These are phyloP conservation scores for Vigna radiata DNA, from an alignment of 306 rosid species.

Conservation along the genomic window DNA sequence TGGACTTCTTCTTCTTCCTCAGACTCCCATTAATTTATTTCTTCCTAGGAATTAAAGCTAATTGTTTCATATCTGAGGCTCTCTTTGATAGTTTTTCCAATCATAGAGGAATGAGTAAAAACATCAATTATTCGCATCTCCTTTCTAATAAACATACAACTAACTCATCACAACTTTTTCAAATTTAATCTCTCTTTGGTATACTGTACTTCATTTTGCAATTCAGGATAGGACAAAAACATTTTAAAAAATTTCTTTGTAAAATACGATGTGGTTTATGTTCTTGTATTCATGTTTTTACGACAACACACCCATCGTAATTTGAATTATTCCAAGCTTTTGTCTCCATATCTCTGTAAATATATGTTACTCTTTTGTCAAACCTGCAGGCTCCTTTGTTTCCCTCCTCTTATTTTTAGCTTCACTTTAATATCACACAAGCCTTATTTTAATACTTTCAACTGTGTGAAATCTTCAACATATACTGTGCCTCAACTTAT, in stretches of 20 bases:
- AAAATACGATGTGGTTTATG: slow-evolving; percentile 38
- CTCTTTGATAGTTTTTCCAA: no score
- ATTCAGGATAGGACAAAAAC: slow-evolving; percentile 1
- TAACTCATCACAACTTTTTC: not conserved
- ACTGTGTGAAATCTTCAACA: not conserved
- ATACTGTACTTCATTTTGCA: not conserved
- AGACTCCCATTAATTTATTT: not conserved
- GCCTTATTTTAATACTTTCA: not conserved
- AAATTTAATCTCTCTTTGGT: not conserved
- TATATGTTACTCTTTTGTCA: not conserved
- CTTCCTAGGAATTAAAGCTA: not conserved
- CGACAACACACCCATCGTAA: not conserved
- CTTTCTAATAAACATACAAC: no score
- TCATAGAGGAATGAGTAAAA: no score
- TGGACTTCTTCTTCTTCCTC: slow-evolving; percentile 61
- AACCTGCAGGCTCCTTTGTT: slow-evolving; percentile 29
- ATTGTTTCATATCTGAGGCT: not conserved
- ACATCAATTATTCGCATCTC: no score
- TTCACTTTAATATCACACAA: not conserved
- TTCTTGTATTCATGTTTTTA: slow-evolving; percentile 17
- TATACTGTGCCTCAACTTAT: no score
- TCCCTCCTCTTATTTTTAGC: not conserved
- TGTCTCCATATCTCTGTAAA: slow-evolving; percentile 18
- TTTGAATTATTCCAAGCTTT: slow-evolving; percentile 31
- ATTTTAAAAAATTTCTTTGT: slow-evolving; percentile 17